Percentiles rank a stretch among this genome's conserved stretches.
phyloP scores from a whole-genome alignment of 1,284 basidiomycete species.

The Papiliotrema laurentii region DNA sequence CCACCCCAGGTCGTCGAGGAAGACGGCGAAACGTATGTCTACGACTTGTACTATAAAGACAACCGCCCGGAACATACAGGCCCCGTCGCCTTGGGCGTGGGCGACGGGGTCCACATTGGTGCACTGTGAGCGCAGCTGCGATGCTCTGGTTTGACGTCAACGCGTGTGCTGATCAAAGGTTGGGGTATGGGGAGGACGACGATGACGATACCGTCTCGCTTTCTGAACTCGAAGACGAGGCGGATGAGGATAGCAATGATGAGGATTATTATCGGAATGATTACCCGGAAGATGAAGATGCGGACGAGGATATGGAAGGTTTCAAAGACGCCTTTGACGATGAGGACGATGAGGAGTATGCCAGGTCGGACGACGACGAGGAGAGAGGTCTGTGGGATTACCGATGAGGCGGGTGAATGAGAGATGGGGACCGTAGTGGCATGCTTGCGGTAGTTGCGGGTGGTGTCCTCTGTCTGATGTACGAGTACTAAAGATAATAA shows the following conservation, averaged over 20 bases:
- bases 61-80: slow-evolving; percentile 14
- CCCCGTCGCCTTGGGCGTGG: slow-evolving; percentile 20
- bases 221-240: slow-evolving; percentile 47
- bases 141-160: not conserved
- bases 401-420: slow-evolving; percentile 7
- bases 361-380: slow-evolving; percentile 1
- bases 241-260: slow-evolving; percentile 49
- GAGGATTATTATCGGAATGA: slow-evolving; percentile 50
- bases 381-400: slow-evolving; percentile 17
- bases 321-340: slow-evolving; percentile 32
- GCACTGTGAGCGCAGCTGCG: slow-evolving; percentile 37
- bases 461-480: too few relatives aligned
- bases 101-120: slow-evolving; percentile 33
- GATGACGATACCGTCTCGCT: slow-evolving; percentile 34
- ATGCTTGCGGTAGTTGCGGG: too few relatives aligned
- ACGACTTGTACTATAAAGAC: slow-evolving; percentile 49
- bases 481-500: too few relatives aligned
- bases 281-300: slow-evolving; percentile 50
- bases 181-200: slow-evolving; percentile 39
- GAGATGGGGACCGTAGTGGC: too few relatives aligned
- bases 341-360: slow-evolving; percentile 17
- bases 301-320: slow-evolving; percentile 44
- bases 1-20: not conserved
- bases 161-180: slow-evolving; percentile 14
- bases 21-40: slow-evolving; percentile 43